Base-by-base conservation (phyloP, 768 basidiomycete species). In the Agrocybe praecox region DNA sequence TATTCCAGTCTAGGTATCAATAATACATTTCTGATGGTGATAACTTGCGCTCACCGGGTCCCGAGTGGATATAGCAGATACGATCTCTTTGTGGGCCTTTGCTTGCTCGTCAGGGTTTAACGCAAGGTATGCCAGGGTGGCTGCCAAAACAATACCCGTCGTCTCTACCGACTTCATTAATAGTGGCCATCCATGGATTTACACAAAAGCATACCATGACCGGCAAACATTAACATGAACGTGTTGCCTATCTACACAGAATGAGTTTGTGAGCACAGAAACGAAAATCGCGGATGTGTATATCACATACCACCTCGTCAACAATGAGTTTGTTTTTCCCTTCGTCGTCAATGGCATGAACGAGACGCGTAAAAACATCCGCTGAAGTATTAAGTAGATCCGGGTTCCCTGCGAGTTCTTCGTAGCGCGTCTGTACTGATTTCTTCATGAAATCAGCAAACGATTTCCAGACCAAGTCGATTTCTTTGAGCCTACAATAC, bases 141-240 rank as follows among this genome's bases (percentile, higher is more conserved):
- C 55, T 11, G 59, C 46, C 7, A 56, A 49, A 2, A 56, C 55
- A 15, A 56, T 22, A 15, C 54, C 59, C 11, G 59, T 60, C 2
- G 59, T 60, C 43, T 60, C 59, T 60, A 42, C 18, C 10, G 12
- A 22, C 24, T 40, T 22, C 24, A 32, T 49, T 26, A 15, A 8
- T 8, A 17, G 17, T 49, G 21, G 32, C 12, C 26, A 17, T 19
- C 22, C 5, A 6, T 14, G 42, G 23, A 12, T 36, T 17, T 14
- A 43, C 2, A 33, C 5, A 15, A 50, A 23, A 4, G 22, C 12
- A 23, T 56, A 67, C 67, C 65, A 57, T 69, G 66, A 7, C 67
- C 66, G 48, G 66, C 62, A 53, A 69, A 69, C 48, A 69, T 48
- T 24, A 69, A 48, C 12, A 57, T 56, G 40, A 67, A 67, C 4